Evolutionary conservation across 768 basidiomycete species (phyloP).

Genomic region (Dacryopinax spathularia): DNA sequence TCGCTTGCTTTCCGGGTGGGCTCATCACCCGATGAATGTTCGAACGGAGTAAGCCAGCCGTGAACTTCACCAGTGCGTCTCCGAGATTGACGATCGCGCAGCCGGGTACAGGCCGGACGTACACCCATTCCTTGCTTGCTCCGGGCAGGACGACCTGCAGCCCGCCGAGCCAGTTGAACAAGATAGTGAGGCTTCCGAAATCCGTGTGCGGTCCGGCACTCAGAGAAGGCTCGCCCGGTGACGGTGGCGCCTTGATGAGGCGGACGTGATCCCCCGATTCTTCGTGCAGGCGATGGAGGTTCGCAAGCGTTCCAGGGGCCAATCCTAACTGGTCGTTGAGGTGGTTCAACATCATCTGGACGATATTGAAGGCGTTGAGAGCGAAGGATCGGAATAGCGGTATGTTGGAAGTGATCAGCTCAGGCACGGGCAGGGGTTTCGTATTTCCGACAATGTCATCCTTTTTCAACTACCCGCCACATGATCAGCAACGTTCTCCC

Average conservation of each 20-base stretch:
- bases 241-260: background rate
- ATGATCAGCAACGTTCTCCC: background rate
- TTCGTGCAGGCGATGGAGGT: background rate
- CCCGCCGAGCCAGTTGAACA: background rate
- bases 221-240: background rate
- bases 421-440: background rate
- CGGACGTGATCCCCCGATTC: background rate
- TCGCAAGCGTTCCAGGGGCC: background rate
- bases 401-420: background rate
- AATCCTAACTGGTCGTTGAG: background rate
- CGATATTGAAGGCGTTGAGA: background rate
- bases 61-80: conserved; percentile 47
- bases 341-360: background rate
- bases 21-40: conserved; percentile 49
- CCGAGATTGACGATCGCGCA: conserved; percentile 50
- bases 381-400: background rate
- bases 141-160: conserved; percentile 2
- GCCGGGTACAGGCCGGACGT: conserved; percentile 35
- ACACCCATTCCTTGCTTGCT: conserved; percentile 1
- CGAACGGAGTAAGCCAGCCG: conserved; percentile 49
- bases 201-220: background rate
- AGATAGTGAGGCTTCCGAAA: background rate
- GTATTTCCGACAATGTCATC: background rate
- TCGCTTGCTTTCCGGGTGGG: conserved; percentile 43
- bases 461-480: background rate